Evolutionary conservation across 2,329 filamentous ascomycete species (phyloP).

Genomic region (Ophiocordyceps robertsii): DNA sequence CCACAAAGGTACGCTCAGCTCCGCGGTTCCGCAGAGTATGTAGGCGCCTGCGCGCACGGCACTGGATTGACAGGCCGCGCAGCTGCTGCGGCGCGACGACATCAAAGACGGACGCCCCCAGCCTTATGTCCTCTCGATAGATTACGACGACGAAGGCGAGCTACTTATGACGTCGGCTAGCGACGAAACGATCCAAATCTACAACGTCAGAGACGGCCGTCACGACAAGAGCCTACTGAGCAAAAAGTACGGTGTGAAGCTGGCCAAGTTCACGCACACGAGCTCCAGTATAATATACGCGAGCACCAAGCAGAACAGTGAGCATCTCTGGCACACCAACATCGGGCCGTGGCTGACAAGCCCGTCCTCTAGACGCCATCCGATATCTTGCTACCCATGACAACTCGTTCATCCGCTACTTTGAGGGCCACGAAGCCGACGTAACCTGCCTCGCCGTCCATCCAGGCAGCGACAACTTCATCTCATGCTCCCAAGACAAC

Average conservation of each 20-base stretch:
- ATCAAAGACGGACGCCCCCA: constrained; percentile 36
- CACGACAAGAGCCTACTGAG: constrained; percentile 81
- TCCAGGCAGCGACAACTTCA: constrained; percentile 78
- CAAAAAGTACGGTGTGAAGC: constrained; percentile 93
- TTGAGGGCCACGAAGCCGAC: constrained; percentile 72
- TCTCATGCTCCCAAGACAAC: constrained; percentile 83
- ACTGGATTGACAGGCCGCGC: neutral
- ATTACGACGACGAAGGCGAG: constrained; percentile 93
- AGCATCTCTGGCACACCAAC: constrained; percentile 5
- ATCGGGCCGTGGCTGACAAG: constrained; percentile 1
- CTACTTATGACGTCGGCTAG: constrained; percentile 81
- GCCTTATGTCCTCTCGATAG: constrained; percentile 71
- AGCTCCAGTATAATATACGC: constrained; percentile 87
- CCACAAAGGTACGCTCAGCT: no score
- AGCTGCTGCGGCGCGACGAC: constrained; percentile 46
- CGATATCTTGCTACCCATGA: constrained; percentile 85
- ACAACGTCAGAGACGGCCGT: constrained; percentile 82
- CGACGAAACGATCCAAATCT: constrained; percentile 92
- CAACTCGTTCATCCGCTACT: constrained; percentile 93
- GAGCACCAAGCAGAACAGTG: constrained; percentile 86
- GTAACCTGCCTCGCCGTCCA: constrained; percentile 79
- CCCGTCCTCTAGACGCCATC: constrained; percentile 50
- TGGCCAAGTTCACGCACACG: constrained; percentile 89
- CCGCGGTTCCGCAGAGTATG: no score
- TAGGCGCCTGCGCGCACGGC: no score